Evolutionary conservation across 805 yeast species (phyloP).

Genomic region (Wickerhamomyces silvicola): DNA sequence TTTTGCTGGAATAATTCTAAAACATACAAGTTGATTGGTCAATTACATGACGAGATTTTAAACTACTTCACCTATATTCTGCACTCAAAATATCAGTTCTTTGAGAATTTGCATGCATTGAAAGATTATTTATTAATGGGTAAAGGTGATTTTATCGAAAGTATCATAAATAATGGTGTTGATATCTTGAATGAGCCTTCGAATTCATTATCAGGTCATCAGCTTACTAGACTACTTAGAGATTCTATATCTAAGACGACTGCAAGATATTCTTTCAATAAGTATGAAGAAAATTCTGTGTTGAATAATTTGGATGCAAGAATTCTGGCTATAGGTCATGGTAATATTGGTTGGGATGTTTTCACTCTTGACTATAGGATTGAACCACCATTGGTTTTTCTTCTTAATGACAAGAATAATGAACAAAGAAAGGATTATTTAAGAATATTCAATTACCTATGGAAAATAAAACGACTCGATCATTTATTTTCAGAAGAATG

Average conservation of each 20-base stretch:
- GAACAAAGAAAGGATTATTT: conserved; percentile 54
- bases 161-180: conserved; percentile 50
- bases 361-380: conserved; percentile 77
- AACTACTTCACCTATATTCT: conserved; percentile 45
- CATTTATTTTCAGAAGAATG: conserved; percentile 44
- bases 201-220: conserved; percentile 53
- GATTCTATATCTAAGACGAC: conserved; percentile 57
- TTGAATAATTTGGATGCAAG: conserved; percentile 72
- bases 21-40: conserved; percentile 30
- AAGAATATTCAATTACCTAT: conserved; percentile 76
- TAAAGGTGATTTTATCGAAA: conserved; percentile 76
- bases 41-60: conserved; percentile 47
- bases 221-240: conserved; percentile 55
- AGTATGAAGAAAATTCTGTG: conserved; percentile 31
- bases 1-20: conserved; percentile 8
- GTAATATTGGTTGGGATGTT: conserved; percentile 84
- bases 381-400: conserved; percentile 44
- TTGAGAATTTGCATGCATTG: conserved; percentile 51
- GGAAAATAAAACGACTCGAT: conserved; percentile 66
- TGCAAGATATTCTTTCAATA: conserved; percentile 31
- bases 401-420: conserved; percentile 44
- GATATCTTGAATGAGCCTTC: conserved; percentile 55
- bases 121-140: conserved; percentile 65
- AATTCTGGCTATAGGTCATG: conserved; percentile 64
- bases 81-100: conserved; percentile 40